Conservation (phyloP, 306 rosid genomes). For the Lathyrus aphaca region DNA sequence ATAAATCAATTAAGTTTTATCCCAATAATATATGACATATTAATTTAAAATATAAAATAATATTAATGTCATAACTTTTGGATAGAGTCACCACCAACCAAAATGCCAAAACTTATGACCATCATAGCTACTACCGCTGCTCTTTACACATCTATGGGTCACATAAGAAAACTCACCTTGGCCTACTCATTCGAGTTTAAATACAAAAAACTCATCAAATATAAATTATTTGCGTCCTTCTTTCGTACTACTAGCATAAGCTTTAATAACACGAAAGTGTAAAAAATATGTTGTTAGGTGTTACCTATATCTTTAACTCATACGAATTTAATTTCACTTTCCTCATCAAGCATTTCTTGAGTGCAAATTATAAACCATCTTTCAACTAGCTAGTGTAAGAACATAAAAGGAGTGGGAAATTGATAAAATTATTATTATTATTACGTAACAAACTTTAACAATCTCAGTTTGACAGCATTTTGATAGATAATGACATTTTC, state of each 20-base stretch:
- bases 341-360: not conserved
- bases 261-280: not conserved
- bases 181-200: not conserved
- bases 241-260: not conserved
- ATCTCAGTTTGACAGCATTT: not conserved
- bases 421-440: not conserved
- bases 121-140: not conserved
- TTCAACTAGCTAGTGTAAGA: not conserved
- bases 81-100: slow-evolving; percentile 5
- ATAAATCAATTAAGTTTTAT: no score
- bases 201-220: not conserved
- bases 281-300: not conserved
- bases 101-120: not conserved
- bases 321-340: not conserved
- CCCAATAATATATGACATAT: no score
- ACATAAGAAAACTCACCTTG: not conserved
- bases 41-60: no score
- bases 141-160: not conserved
- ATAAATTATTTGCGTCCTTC: slow-evolving; percentile 2
- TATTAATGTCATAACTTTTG: not conserved
- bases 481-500: not conserved
- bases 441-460: slow-evolving; percentile 14
- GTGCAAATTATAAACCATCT: slow-evolving; percentile 1
- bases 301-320: not conserved
- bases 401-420: not conserved